A percentile compares a stretch with the other conserved stretches of the same genome.
Evolutionary conservation across 208 protist species (phyloP).

Genomic region (Borovskyia barvae): DNA sequence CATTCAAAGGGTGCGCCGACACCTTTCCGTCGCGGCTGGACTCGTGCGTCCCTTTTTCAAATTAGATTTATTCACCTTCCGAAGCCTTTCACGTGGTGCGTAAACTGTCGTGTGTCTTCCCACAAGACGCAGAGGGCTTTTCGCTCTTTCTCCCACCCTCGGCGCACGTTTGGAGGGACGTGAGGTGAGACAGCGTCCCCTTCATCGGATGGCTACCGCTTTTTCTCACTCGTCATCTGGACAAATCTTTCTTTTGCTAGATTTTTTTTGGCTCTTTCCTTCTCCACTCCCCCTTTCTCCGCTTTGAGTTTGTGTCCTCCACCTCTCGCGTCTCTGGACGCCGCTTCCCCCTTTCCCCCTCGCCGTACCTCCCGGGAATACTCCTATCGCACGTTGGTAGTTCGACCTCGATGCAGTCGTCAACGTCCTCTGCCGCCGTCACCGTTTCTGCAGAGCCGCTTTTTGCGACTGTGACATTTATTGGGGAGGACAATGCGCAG

Average conservation of each 20-base stretch:
- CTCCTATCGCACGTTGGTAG: too few species aligned
- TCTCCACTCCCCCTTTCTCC: background rate
- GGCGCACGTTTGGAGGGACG: too few species aligned
- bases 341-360: background rate
- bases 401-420: background rate
- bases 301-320: conserved; percentile 5
- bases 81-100: too few species aligned
- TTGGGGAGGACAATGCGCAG: conserved; percentile 31
- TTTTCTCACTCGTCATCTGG: background rate
- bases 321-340: background rate
- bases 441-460: conserved; percentile 34
- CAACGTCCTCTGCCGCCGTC: background rate
- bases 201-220: background rate
- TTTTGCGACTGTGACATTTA: conserved; percentile 80
- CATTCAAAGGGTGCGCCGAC: conserved; percentile 1
- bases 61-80: too few species aligned
- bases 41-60: too few species aligned
- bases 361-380: background rate
- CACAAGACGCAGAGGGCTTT: too few species aligned
- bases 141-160: too few species aligned
- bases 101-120: too few species aligned
- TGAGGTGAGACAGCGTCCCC: too few species aligned
- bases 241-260: background rate
- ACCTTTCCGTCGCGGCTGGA: too few species aligned
- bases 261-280: background rate